Evolutionary conservation across 192 early-diverging fungal genomes (phyloP), one percentile per base, ranked within the genome.

Genomic region (Dispira simplex): DNA sequence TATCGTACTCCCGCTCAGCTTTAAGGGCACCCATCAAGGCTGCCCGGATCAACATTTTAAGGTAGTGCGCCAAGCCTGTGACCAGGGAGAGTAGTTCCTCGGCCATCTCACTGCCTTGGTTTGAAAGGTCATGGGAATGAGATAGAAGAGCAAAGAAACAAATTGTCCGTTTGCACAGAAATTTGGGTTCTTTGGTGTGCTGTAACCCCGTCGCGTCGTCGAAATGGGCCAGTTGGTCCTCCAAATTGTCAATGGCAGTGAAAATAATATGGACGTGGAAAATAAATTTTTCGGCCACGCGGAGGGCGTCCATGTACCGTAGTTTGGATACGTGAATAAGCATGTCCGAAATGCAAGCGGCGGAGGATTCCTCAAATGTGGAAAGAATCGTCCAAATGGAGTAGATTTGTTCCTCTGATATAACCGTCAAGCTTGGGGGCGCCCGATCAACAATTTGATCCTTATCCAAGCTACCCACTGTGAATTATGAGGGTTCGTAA

Each of bases 281-380:
- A 59, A 98, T 86, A 65, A 98, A 95, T 46, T 77, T 75, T 65
- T 86, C 85, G 0, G 92, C 89, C 69, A 91, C 83, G 54, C 84
- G 77, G 32, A 93, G 80, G 20, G 91, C 87, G 44, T 92, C 85
- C 39, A 88, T 72, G 73, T 86, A 91, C 23, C 81, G 76, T 44
- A 90, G 86, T 65, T 90, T 87, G 11, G 92, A 89, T 48, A 97
- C 88, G 68, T 91, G 87, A 47, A 93, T 69, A 43, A 98, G 72
- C 88, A 96, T 98, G 60, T 93, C 91, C 18, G 90, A 90, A 62
- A 98, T 97, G 72, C 91, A 96, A 3, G 90, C 86, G 3, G 94
- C 93, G 6, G 90, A 87, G 6, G 91, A 91, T 71, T 98, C 96
- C 78, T 98, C 96, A 80, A 93, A 98, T 10, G 85, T 87, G 11